Evolutionary conservation across 371 early-diverging fungal genomes (phyloP), one percentile per base, ranked within the genome.

Genomic region (Mucor saturninus): DNA sequence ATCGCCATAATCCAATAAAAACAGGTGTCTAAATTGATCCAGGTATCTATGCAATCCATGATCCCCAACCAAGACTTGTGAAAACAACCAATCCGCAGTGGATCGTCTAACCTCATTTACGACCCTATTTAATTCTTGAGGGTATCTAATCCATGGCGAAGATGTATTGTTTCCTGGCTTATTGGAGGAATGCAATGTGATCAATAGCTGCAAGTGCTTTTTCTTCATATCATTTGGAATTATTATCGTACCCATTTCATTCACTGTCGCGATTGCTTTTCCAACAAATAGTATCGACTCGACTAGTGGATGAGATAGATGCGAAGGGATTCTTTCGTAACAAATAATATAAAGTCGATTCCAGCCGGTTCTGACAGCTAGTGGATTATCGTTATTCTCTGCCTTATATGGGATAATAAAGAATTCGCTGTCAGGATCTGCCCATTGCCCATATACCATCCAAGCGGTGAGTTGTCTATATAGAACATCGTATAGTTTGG

Each of bases 211-310:
- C 8, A 83, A 61, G 54, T 87, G 86, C 2, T 57, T 63, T 14
- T 73, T 64, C 39, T 69, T 76, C 73, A 85, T 69, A 0, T 74
- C 64, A 14, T 70, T 68, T 4, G 87, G 87, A 54, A 85, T 38
- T 4, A 57, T 49, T 26, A 64, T 28, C 21, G 54, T 61, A 30
- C 54, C 67, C 55, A 72, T 61, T 26, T 70, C 61, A 28, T 70
- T 68, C 5, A 89, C 87, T 14, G 88, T 89, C 1, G 84, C 80
- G 11, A 91, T 81, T 0, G 91, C 86, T 61, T 89, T 89, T 1
- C 93, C 93, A 28, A 91, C 82, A 77, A 91, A 93, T 15, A 91
- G 68, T 51, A 93, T 84, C 0, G 85, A 81, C 37, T 88, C 79
- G 1, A 84, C 88, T 11, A 88, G 37, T 0, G 69, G 49, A 2